These are phyloP conservation scores for Coprinopsis marcescibilis DNA, from an alignment of 768 basidiomycete species.

Conservation along the genomic window DNA sequence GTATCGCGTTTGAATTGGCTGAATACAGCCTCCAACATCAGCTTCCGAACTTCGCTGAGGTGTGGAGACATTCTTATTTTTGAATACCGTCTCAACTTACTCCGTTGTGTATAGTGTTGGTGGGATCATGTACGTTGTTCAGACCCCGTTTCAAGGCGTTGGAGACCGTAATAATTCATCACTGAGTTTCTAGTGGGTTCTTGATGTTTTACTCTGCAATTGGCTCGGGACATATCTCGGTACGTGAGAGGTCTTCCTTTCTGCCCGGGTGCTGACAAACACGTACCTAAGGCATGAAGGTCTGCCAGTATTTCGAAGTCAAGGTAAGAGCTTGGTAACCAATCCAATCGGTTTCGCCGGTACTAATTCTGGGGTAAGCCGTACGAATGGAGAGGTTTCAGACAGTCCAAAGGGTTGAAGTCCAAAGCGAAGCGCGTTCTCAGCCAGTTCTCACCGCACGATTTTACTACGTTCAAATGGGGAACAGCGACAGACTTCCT, in stretches of 20 bases:
- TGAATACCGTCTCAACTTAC: conserved; percentile 6
- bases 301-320: conserved; percentile 82
- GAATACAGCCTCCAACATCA: conserved; percentile 88
- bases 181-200: conserved; percentile 56
- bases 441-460: conserved; percentile 81
- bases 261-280: conserved; percentile 3
- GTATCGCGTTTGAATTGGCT: conserved; percentile 82
- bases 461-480: conserved; percentile 88
- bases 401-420: conserved; percentile 70
- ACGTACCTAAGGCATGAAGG: conserved; percentile 65
- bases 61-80: conserved; percentile 26
- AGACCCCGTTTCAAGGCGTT: conserved; percentile 7
- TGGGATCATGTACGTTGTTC: conserved; percentile 76
- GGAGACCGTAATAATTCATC: conserved; percentile 11
- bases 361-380: conserved; percentile 45
- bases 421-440: conserved; percentile 76
- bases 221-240: conserved; percentile 85
- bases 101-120: conserved; percentile 59
- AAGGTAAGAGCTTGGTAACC: conserved; percentile 45
- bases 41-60: conserved; percentile 84
- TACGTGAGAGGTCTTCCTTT: conserved; percentile 22
- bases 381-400: conserved; percentile 80
- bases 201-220: conserved; percentile 84
- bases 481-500: conserved; percentile 69
- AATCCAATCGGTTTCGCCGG: conserved; percentile 11